phyloP scores from a whole-genome alignment of 208 protist genomes.

The Acanthamoeba triangularis region DNA sequence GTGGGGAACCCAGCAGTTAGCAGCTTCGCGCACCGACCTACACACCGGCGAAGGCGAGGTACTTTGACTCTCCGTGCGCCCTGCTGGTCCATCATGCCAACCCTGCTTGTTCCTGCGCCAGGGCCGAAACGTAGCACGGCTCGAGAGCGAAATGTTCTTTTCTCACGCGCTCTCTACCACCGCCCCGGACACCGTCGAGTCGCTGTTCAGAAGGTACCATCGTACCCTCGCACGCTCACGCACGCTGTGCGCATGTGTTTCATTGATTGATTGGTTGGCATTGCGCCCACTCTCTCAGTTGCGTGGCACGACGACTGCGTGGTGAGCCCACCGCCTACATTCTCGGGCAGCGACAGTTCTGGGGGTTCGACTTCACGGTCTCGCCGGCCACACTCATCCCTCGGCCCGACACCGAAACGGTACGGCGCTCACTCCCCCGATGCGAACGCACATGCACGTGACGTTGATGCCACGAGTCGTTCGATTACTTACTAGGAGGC shows the following conservation, averaged over 20 bases:
- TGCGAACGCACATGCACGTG: background rate
- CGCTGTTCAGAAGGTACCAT: slow-evolving; percentile 37
- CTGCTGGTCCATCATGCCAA: background rate
- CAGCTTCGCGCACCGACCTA: background rate
- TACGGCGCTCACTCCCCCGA: background rate
- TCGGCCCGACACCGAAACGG: slow-evolving; percentile 50
- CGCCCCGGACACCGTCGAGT: background rate
- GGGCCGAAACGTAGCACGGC: background rate
- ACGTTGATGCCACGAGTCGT: background rate
- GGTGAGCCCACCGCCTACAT: slow-evolving; percentile 61
- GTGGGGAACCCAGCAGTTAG: background rate
- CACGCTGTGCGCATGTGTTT: background rate
- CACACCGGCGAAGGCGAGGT: background rate
- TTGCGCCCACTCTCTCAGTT: background rate
- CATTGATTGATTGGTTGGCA: background rate
- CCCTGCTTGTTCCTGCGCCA: background rate
- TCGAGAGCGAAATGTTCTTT: slow-evolving; percentile 28
- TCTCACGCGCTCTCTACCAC: background rate
- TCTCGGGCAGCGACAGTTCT: slow-evolving; percentile 22
- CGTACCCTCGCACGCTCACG: background rate
- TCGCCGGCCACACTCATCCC: slow-evolving; percentile 49
- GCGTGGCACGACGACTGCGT: background rate
- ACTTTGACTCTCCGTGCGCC: background rate
- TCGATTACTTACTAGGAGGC: background rate
- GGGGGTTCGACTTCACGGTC: slow-evolving; percentile 35